Evolutionary conservation across 305 asterid genomes (phyloP), one percentile per base, ranked within the genome.

Genomic region (Fraxinus paxiana): DNA sequence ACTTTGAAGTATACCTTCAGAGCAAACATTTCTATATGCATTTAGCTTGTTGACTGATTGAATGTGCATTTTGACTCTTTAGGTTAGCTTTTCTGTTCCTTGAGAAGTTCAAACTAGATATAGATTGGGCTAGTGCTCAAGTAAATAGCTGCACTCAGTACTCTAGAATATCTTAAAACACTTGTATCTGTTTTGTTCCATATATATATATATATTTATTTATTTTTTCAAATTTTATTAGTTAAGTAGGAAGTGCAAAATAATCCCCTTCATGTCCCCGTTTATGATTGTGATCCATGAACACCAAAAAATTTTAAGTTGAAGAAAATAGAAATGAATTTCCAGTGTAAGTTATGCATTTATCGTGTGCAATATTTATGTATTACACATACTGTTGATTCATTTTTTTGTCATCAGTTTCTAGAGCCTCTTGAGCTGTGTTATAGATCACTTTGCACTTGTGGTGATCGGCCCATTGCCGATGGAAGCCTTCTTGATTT

Each of bases 401-500:
- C 34, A 9, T 7, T 76, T 76, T 76, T 28, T 80, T 75, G 33
- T 65, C 15, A 77, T 82, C 90, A 92, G 97, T 92, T 92, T 80
- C 87, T 90, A 67, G 90, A 89, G 85, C 97, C 97, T 51, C 94
- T 92, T 28, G 97, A 92, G 90, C 89, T 92, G 86, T 92, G 97
- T 71, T 90, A 92, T 74, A 84, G 91, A 81, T 94, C 98, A 8
- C 92, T 94, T 63, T 92, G 98, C 69, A 88, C 95, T 34, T 89
- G 92, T 43, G 97, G 98, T 76, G 97, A 94, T 83, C 91, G 96
- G 10, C 83, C 95, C 2, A 92, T 94, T 35, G 98, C 98, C 1
- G 98, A 94, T 59, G 98, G 98, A 24, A 94, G 97, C 89, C 97
- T 94, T 80, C 98, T 94, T 2, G 98, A 94, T 86, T 94, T 94